A percentile compares a stretch with the other conserved stretches of the same genome.
phyloP scores from a whole-genome alignment of 2,329 filamentous ascomycete genomes.

The Trichoderma sp. region DNA sequence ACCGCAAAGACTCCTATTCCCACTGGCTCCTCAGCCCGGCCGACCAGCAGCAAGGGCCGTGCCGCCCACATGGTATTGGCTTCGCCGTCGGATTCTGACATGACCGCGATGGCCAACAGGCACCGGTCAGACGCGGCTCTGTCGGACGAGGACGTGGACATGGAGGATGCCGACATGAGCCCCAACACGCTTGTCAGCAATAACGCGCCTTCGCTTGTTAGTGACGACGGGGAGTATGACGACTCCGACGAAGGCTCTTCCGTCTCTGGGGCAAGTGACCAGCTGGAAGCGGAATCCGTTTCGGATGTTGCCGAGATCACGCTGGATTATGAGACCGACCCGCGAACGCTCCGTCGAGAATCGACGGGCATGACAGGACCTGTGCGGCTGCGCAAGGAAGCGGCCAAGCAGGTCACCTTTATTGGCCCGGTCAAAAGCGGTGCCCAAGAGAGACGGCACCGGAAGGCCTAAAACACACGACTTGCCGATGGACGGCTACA shows the following conservation, averaged over 20 bases:
- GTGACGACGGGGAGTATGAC: conserved; percentile 78
- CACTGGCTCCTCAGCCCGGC: conserved; percentile 47
- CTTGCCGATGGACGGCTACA: neutral
- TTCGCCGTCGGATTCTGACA: conserved; percentile 39
- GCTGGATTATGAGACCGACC: conserved; percentile 59
- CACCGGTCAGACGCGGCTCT: conserved; percentile 34
- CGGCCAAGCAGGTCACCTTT: conserved; percentile 58
- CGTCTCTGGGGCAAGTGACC: conserved; percentile 60
- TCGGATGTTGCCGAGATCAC: conserved; percentile 65
- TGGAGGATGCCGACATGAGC: conserved; percentile 64
- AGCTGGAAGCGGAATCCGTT: conserved; percentile 59
- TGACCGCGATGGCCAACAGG: conserved; percentile 31
- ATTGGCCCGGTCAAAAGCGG: conserved; percentile 54
- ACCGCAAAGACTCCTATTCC: conserved; percentile 55
- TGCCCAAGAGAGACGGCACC: conserved; percentile 39
- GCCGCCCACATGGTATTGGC: conserved; percentile 46
- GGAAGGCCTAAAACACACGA: conserved; percentile 33
- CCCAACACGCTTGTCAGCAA: conserved; percentile 72
- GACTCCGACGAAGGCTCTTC: conserved; percentile 68
- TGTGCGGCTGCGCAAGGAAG: conserved; percentile 57
- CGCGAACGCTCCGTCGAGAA: conserved; percentile 49
- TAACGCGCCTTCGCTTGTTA: conserved; percentile 77
- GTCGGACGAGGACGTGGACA: conserved; percentile 54
- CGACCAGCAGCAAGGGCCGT: conserved; percentile 61
- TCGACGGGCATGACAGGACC: conserved; percentile 48